These are phyloP conservation scores for Pilobolus umbonatus DNA, from an alignment of 192 early-diverging fungal genomes.

Conservation along the genomic window DNA sequence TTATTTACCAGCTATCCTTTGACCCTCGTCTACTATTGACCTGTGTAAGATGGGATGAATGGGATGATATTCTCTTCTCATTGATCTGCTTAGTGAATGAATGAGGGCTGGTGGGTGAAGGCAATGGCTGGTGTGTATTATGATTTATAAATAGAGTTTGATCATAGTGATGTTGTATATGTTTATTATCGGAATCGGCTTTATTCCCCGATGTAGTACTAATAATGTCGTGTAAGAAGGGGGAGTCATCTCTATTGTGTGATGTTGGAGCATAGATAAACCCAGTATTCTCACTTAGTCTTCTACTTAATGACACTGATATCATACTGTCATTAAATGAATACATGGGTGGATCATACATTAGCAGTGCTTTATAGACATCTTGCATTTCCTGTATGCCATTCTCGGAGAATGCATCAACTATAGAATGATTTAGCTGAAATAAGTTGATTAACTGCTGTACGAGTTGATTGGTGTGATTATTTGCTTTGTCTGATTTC, in stretches of 20 bases:
- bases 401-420: slow-evolving; percentile 2
- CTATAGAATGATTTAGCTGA: not conserved
- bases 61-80: no score
- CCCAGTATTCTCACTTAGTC: not conserved
- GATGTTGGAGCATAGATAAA: slow-evolving; percentile 3
- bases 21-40: slow-evolving; percentile 10
- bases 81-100: no score
- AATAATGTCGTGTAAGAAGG: no score
- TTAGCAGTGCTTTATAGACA: not conserved
- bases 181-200: slow-evolving; percentile 10
- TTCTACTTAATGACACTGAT: no score
- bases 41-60: not conserved
- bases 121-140: no score
- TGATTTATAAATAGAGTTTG: no score
- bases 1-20: slow-evolving; percentile 19
- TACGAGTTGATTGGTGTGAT: not conserved
- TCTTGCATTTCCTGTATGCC: slow-evolving; percentile 3
- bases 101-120: no score
- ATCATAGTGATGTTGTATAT: no score
- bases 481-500: slow-evolving; percentile 18
- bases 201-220: slow-evolving; percentile 4
- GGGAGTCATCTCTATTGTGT: slow-evolving; percentile 1
- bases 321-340: no score
- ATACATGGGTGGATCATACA: no score
- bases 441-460: not conserved